Percentiles rank a stretch among this genome's conserved stretches.
Evolutionary conservation across 1,284 basidiomycete genomes (phyloP).

Genomic region (Athelia psychrophila): DNA sequence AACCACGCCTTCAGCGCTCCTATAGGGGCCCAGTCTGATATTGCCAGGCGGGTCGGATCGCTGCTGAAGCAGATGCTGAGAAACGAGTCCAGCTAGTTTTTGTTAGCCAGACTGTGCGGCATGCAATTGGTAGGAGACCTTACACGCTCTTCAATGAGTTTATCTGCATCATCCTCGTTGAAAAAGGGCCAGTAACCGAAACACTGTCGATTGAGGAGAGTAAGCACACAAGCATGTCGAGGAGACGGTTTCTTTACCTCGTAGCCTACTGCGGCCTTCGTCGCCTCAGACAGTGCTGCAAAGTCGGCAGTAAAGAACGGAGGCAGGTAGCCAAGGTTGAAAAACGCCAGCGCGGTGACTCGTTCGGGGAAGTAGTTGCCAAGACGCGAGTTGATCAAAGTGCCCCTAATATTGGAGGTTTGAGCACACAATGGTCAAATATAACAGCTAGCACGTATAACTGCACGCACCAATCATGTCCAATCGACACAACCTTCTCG

Average conservation of each 20-base stretch:
- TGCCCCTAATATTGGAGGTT: slow-evolving; percentile 17
- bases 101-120: slow-evolving; percentile 1
- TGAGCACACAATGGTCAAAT: slow-evolving; percentile 15
- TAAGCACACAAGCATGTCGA: too few species aligned
- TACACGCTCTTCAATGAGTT: slow-evolving; percentile 24
- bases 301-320: slow-evolving; percentile 6
- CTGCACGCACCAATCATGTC: slow-evolving; percentile 26
- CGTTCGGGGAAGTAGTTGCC: slow-evolving; percentile 19
- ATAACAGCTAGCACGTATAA: slow-evolving; percentile 2
- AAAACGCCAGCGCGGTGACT: slow-evolving; percentile 20
- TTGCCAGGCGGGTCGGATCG: slow-evolving; percentile 30
- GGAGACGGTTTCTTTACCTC: slow-evolving; percentile 7
- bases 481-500: slow-evolving; percentile 19
- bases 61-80: slow-evolving; percentile 27
- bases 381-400: slow-evolving; percentile 16
- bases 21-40: slow-evolving; percentile 26
- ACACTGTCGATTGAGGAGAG: slow-evolving; percentile 1
- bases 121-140: not conserved
- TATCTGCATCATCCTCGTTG: slow-evolving; percentile 23
- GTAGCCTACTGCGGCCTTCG: slow-evolving; percentile 12
- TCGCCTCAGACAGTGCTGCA: slow-evolving; percentile 4
- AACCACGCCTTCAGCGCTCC: slow-evolving; percentile 30
- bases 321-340: slow-evolving; percentile 15
- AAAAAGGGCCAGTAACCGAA: slow-evolving; percentile 34
- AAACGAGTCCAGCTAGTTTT: slow-evolving; percentile 29